A percentile compares a stretch with the other conserved stretches of the same genome.
Conservation (phyloP, 179 eudicot genomes). For the Vitellaria paradoxa region DNA sequence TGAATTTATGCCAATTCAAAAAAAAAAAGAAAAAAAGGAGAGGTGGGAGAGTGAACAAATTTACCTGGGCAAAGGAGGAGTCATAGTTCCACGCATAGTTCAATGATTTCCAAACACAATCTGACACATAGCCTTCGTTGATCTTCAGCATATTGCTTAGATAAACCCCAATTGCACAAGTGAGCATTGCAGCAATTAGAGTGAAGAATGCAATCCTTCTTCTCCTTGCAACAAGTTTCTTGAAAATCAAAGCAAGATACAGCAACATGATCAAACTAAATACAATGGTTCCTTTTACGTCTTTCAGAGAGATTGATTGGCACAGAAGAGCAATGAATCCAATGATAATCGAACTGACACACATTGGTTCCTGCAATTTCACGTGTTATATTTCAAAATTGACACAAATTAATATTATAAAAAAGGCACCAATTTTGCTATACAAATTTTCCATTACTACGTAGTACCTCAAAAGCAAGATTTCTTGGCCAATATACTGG, state of each 20-base stretch:
- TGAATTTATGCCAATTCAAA: no score
- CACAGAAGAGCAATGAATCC: conserved; percentile 4
- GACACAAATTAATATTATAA: background rate
- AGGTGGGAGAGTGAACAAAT: background rate
- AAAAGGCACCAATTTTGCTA: background rate
- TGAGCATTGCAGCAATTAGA: background rate
- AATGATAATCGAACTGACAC: background rate
- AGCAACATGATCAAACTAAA: conserved; percentile 1
- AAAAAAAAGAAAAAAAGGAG: no score
- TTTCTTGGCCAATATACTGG: background rate
- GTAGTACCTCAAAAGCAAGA: background rate
- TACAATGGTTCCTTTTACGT: background rate
- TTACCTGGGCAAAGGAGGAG: conserved; percentile 8
- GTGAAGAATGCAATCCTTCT: background rate
- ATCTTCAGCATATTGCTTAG: background rate
- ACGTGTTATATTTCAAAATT: background rate
- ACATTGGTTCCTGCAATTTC: conserved; percentile 10
- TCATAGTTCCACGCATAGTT: background rate
- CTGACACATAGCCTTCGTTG: conserved; percentile 1
- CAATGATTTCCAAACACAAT: background rate
- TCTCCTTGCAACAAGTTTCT: conserved; percentile 4
- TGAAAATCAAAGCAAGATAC: background rate
- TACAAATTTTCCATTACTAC: background rate
- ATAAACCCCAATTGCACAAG: conserved; percentile 3
- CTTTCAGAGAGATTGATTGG: background rate